Evolutionary conservation across 768 basidiomycete species (phyloP), one percentile per base, ranked within the genome.

Genomic region (Inosperma sp.): DNA sequence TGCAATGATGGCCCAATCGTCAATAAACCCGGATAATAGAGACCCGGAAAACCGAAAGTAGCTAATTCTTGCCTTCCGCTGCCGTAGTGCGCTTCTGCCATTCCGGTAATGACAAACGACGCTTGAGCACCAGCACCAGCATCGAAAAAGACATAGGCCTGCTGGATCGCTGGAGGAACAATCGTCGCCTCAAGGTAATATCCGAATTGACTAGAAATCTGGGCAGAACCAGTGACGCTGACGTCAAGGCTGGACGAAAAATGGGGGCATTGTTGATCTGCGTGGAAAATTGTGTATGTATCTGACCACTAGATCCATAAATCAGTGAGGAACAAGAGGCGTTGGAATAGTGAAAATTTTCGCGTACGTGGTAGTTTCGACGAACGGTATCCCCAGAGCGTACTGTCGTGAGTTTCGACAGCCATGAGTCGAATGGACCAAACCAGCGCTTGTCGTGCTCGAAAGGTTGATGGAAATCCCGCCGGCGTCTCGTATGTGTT

Each of bases 21-120:
- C 19, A 63, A 40, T 4, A 63, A 49, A 9, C 62, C 62, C 4
- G 62, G 62, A 54, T 60, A 60, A 33, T 60, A 62, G 3, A 62
- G 51, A 8, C 61, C 61, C 8, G 61, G 61, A 49, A 62, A 62
- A 14, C 61, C 61, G 40, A 59, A 58, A n/a, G 51, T 48, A 4
- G 51, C 54, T 16, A 62, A 51, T 14, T 53, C 45, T 25, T 52
- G 34, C 1, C 19, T 40, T 6, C 48, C 30, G 14, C 54, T 56
- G 51, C 56, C 45, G 39, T 51, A 62, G 5, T 33, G 26, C 10
- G 53, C 47, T 3, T 41, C 30, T 2, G 62, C 62, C 19, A 50
- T 31, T 5, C 59, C 62, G 6, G 39, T 54, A 21, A 63, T 16
- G 12, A 51, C 56, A 49, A 63, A 59, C 34, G 48, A 42, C 8